Percentiles rank a stretch among this genome's conserved stretches.
phyloP scores from a whole-genome alignment of 1,139 yeast genomes.

The Debaryomycetaceae sp. region DNA sequence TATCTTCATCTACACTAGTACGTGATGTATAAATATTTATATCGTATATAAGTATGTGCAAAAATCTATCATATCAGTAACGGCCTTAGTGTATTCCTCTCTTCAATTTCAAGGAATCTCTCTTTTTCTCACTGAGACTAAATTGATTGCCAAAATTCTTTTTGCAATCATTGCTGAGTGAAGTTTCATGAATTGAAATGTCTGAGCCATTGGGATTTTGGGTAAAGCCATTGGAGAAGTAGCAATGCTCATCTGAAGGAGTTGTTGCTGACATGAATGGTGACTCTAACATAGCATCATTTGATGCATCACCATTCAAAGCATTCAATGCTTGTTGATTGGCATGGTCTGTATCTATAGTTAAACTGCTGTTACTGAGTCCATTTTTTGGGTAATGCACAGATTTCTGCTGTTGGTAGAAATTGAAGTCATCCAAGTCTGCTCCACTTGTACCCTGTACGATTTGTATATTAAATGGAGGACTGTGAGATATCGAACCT shows the following conservation, averaged over 20 bases:
- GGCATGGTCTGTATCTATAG: slow-evolving; percentile 41
- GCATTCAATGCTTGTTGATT: slow-evolving; percentile 26
- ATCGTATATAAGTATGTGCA: background rate
- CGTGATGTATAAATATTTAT: background rate
- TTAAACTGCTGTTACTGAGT: slow-evolving; percentile 32
- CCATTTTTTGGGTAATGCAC: slow-evolving; percentile 23
- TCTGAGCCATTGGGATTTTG: slow-evolving; percentile 3
- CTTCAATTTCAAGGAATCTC: slow-evolving; percentile 46
- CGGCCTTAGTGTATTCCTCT: slow-evolving; percentile 39
- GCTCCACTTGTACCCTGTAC: slow-evolving; percentile 15
- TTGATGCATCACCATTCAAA: slow-evolving; percentile 17
- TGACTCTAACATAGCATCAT: slow-evolving; percentile 31
- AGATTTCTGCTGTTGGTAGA: slow-evolving; percentile 14
- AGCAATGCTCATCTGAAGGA: slow-evolving; percentile 36
- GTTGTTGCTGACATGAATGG: slow-evolving; percentile 45
- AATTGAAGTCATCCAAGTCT: slow-evolving; percentile 24
- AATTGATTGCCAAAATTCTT: slow-evolving; percentile 28
- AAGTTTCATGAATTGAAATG: slow-evolving; percentile 4
- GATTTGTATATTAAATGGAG: slow-evolving; percentile 13
- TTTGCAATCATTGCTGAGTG: slow-evolving; percentile 7
- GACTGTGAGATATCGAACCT: slow-evolving; percentile 19
- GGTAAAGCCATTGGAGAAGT: slow-evolving; percentile 11
- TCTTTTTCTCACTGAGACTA: slow-evolving; percentile 44
- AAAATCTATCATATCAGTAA: background rate
- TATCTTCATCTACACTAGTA: background rate